Percentiles rank a stretch among this genome's conserved stretches.
Evolutionary conservation across 441 rosid genomes (phyloP).

Genomic region (Pelargonium citronellum): DNA sequence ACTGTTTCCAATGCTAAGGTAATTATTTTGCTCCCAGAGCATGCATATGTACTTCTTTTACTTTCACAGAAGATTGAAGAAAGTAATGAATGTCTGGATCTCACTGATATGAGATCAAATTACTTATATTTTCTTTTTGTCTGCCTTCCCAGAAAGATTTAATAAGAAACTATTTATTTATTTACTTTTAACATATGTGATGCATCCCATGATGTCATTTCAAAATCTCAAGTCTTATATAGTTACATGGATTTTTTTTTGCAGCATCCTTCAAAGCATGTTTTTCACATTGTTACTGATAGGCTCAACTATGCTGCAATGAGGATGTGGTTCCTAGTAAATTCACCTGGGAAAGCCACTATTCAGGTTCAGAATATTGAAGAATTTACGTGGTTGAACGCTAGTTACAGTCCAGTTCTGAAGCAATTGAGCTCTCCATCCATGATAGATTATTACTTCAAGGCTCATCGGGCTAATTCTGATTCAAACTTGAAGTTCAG

Average conservation of each 20-base stretch:
- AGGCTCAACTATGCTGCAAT: slow-evolving; percentile 68
- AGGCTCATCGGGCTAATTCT: slow-evolving; percentile 61
- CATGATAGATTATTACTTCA: slow-evolving; percentile 90
- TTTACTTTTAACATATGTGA: too few relatives aligned
- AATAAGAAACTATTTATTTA: too few relatives aligned
- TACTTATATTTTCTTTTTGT: too few relatives aligned
- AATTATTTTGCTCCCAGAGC: slow-evolving; percentile 9
- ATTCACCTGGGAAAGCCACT: slow-evolving; percentile 50
- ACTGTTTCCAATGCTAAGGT: slow-evolving; percentile 72
- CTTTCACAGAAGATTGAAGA: slow-evolving; percentile 6
- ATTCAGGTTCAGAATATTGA: slow-evolving; percentile 67
- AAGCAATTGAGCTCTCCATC: slow-evolving; percentile 78
- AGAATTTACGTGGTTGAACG: slow-evolving; percentile 79
- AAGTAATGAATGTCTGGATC: slow-evolving; percentile 4
- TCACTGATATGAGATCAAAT: background rate
- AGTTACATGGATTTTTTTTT: slow-evolving; percentile 16
- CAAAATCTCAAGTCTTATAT: slow-evolving; percentile 13
- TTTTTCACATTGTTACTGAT: slow-evolving; percentile 65
- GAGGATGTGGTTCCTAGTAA: slow-evolving; percentile 70
- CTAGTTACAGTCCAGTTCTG: slow-evolving; percentile 94
- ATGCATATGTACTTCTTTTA: slow-evolving; percentile 1
- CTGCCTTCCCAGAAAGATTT: too few relatives aligned
- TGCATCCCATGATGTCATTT: background rate
- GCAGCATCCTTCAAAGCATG: slow-evolving; percentile 42
- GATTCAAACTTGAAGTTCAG: slow-evolving; percentile 87